Base-by-base conservation (phyloP, 257 asterid species). In the Nemophila menziesii region DNA sequence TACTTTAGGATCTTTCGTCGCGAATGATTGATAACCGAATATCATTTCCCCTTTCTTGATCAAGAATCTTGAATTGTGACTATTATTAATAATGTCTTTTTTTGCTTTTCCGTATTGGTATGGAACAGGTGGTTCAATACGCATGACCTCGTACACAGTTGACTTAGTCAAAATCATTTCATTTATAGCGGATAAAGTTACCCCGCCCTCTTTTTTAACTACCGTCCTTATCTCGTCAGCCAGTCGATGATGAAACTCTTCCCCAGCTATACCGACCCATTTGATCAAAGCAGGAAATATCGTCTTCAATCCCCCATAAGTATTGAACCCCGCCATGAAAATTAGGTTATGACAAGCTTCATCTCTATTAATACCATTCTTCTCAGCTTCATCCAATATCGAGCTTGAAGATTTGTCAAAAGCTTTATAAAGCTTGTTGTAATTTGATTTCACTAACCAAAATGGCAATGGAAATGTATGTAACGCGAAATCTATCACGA, bases 301-400 rank as follows among this genome's bases (percentile, higher is more conserved):
- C 8, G 59, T 27, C 29, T 78, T 86, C 92, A 81, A 78, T 5
- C 96, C 96, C 0, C 96, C 96, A 21, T 86, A 86, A 0, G 96
- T 87, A 44, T 86, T 81, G 66, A 86, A 86, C 0, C 86, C 90
- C 2, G 95, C 96, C 3, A 86, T 39, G 16, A 86, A 86, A 11
- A 86, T 76, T 17, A 86, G 55, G 40, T 86, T 81, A 21, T 81
- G 96, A 22, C 84, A 75, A 0, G 92, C 92, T 47, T 86, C 96
- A 11, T 86, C 90, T 51, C 93, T 55, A 16, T 72, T 48, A 1
- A 86, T 20, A 4, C 93, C 96, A 0, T 16, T 19, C 2, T 60
- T 57, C 24, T 75, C 96, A 0, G 74, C 75, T 46, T 73, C 76
- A 9, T 73, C 80, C n/a, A 85, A 48, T 13, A 66, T 17, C 0